Evolutionary conservation across 2,329 filamentous ascomycete genomes (phyloP), one percentile per base, ranked within the genome.

Genomic region (Alternaria triticimaculans): DNA sequence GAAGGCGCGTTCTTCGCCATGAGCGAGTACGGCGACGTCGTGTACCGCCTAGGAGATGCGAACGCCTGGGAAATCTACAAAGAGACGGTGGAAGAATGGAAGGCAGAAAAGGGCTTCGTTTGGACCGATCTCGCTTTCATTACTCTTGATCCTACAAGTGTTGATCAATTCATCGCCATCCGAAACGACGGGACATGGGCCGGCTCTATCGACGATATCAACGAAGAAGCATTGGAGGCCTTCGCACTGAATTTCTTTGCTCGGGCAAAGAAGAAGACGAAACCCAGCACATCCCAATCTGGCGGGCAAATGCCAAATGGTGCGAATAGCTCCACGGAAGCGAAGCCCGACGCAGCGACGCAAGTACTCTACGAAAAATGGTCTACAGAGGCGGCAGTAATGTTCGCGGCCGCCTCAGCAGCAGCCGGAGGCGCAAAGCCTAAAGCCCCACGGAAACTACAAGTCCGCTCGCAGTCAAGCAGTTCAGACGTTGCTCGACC

Each of bases 81-180:
- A 53, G 78, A 80, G 57, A 80, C 78, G 6, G 64, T 78, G 0
- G 75, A 78, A 28, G 78, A 80, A 48, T 80, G 78, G 78, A 73
- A 72, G 25, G 63, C 61, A 2, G 76, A 79, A 28, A 56, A 37
- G 7, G 73, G 67, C 1, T 79, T 79, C 46, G 51, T 69, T 5
- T 79, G 77, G 76, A 74, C 59, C 50, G 68, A 76, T 10, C 55
- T 80, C 7, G 66, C 72, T 3, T 79, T 75, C 49, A 72, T 79
- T 3, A 61, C 74, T 1, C 68, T 80, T 12, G 76, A 79, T 55
- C 63, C 76, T 5, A 69, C 69, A 5, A 70, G 61, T 5, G 43
- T 69, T 2, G 76, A 80, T 37, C 77, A 80, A 57, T 80, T 80
- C 60, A 66, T 80, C 21, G 77, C 76, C 0, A 73, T 80, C 20